Conservation (phyloP, 2,329 filamentous ascomycete genomes). For the Colletotrichum sidae region DNA sequence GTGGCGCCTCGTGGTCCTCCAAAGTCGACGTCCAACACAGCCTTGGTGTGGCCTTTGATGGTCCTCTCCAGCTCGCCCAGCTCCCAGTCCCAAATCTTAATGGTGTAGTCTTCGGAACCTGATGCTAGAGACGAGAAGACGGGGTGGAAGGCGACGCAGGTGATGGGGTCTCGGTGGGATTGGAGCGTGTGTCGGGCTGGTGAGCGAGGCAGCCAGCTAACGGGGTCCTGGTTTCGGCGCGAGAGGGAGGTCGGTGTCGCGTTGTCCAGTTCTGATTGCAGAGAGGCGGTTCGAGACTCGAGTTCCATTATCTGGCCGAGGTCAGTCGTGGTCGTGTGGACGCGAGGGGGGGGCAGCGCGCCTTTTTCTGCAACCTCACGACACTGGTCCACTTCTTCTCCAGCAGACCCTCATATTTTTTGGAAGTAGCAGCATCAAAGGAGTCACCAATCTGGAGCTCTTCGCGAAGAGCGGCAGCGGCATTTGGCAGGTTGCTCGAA, state of each 20-base stretch:
- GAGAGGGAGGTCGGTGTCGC: constrained; percentile 82
- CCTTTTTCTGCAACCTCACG: constrained; percentile 95
- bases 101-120: constrained; percentile 90
- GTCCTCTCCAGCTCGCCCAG: constrained; percentile 90
- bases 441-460: constrained; percentile 77
- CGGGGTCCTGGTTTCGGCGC: constrained; percentile 84
- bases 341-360: constrained; percentile 48
- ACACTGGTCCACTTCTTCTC: constrained; percentile 99
- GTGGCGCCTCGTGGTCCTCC: constrained; percentile 85
- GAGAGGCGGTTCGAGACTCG: constrained; percentile 76
- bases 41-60: constrained; percentile 90
- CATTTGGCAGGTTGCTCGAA: constrained; percentile 76
- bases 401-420: constrained; percentile 93
- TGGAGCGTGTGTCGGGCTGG: constrained; percentile 86
- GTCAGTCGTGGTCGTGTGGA: constrained; percentile 2
- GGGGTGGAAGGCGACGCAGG: constrained; percentile 91
- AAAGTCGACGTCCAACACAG: constrained; percentile 90
- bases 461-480: constrained; percentile 77
- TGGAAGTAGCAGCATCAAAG: constrained; percentile 84
- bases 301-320: constrained; percentile 86
- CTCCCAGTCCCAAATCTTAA: constrained; percentile 99
- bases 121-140: constrained; percentile 91
- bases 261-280: constrained; percentile 88
- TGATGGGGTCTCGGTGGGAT: constrained; percentile 84
- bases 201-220: constrained; percentile 85